These are phyloP conservation scores for Populus tomentosa DNA, from an alignment of 441 rosid species.

Conservation along the genomic window DNA sequence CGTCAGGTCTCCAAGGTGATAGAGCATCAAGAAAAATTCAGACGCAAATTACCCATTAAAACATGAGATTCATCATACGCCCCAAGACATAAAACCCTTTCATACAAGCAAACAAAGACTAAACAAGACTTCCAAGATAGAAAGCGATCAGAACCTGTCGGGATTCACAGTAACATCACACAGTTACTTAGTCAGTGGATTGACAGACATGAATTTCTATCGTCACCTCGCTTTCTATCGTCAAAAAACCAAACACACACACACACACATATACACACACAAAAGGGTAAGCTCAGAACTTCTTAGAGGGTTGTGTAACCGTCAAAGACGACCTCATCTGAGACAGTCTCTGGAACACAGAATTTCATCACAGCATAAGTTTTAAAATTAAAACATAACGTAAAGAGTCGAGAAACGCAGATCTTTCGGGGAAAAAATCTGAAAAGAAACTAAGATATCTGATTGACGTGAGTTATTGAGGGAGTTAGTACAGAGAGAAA, in stretches of 20 bases:
- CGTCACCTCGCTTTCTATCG: slow-evolving; percentile 44
- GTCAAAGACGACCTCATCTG: slow-evolving; percentile 25
- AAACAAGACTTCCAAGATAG: not conserved
- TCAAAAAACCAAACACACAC: not conserved
- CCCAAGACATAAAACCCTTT: not conserved
- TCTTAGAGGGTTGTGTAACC: slow-evolving; percentile 70
- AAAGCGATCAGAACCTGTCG: slow-evolving; percentile 67
- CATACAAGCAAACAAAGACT: not conserved
- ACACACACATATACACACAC: not conserved
- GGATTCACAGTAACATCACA: slow-evolving; percentile 56
- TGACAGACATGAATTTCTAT: slow-evolving; percentile 56
- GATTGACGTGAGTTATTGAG: no score
- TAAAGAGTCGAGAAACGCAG: not conserved
- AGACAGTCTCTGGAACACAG: slow-evolving; percentile 30
- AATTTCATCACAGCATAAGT: slow-evolving; percentile 30
- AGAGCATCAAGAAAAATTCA: slow-evolving; percentile 33
- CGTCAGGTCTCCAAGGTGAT: slow-evolving; percentile 48
- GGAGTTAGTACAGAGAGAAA: no score
- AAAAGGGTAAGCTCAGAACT: slow-evolving; percentile 43
- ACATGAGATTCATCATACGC: slow-evolving; percentile 29
- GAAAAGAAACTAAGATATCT: no score
- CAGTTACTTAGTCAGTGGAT: slow-evolving; percentile 43
- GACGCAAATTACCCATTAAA: slow-evolving; percentile 43
- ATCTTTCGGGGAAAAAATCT: not conserved
- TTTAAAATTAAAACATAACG: not conserved